Conservation (phyloP, 345 rosid species). For the Brassica carinata region DNA sequence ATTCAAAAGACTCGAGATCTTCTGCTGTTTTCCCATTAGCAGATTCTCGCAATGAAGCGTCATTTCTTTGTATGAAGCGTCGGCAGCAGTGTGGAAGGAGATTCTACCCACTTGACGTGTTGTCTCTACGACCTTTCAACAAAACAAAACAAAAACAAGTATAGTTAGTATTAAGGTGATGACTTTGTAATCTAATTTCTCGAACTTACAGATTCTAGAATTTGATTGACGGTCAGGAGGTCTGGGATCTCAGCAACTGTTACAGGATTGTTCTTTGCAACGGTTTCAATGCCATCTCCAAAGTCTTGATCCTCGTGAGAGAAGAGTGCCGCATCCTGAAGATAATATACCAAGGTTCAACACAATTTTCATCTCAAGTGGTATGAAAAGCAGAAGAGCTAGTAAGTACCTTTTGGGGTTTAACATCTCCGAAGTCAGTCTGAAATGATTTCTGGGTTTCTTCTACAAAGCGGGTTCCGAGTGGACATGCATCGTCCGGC, state of each 20-base stretch:
- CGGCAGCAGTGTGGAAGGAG: slow-evolving; percentile 69
- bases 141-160: slow-evolving; percentile 12
- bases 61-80: slow-evolving; percentile 83
- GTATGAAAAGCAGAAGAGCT: slow-evolving; percentile 17
- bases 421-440: slow-evolving; percentile 41
- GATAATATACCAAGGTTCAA: slow-evolving; percentile 8
- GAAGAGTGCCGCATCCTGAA: slow-evolving; percentile 50
- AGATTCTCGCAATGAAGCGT: slow-evolving; percentile 85
- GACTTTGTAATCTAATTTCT: slow-evolving; percentile 2
- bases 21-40: slow-evolving; percentile 73
- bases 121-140: slow-evolving; percentile 68
- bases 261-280: slow-evolving; percentile 42
- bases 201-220: slow-evolving; percentile 74
- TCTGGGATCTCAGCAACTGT: slow-evolving; percentile 41
- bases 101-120: slow-evolving; percentile 76
- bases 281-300: slow-evolving; percentile 50
- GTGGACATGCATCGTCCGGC: slow-evolving; percentile 84
- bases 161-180: slow-evolving; percentile 5
- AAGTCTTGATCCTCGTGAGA: slow-evolving; percentile 62
- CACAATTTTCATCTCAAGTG: slow-evolving; percentile 10
- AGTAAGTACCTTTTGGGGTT: slow-evolving; percentile 43
- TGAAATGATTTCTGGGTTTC: slow-evolving; percentile 47
- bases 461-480: slow-evolving; percentile 67
- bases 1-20: slow-evolving; percentile 76
- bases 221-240: slow-evolving; percentile 70